A percentile compares a stretch with the other conserved stretches of the same genome.
phyloP scores from a whole-genome alignment of 1,284 basidiomycete genomes.

The Rhodotorula sp. region DNA sequence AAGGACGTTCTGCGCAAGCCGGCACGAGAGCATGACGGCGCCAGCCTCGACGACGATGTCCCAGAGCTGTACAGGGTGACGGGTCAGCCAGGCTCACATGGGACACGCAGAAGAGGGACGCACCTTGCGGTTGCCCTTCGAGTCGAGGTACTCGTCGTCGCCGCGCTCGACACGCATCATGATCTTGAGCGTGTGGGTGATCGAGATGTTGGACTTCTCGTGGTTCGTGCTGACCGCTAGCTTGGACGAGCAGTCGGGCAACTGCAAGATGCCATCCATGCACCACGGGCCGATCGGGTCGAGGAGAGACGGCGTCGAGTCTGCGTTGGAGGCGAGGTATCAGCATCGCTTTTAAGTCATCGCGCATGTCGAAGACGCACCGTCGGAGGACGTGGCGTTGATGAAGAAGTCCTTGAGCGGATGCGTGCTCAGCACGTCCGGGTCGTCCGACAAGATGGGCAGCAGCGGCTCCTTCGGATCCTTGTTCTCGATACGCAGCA shows the following conservation, averaged over 20 bases:
- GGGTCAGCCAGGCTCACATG: neutral
- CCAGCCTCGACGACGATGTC: conserved; percentile 89
- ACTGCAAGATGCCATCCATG: conserved; percentile 53
- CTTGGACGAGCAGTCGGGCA: conserved; percentile 55
- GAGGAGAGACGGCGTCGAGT: conserved; percentile 54
- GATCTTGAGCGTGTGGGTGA: conserved; percentile 79
- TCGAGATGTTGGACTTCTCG: conserved; percentile 72
- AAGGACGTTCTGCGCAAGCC: conserved; percentile 50
- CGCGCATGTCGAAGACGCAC: neutral
- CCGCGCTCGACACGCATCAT: conserved; percentile 81
- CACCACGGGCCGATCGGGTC: conserved; percentile 61
- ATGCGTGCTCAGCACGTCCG: conserved; percentile 41
- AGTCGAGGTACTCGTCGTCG: conserved; percentile 65
- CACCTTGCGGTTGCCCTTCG: conserved; percentile 68
- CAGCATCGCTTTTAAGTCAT: accelerated
- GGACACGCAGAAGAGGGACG: conserved; percentile 18
- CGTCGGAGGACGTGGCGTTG: conserved; percentile 43
- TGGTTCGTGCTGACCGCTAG: conserved; percentile 83
- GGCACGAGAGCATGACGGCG: conserved; percentile 73
- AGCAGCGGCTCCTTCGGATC: conserved; percentile 63
- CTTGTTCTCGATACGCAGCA: conserved; percentile 67
- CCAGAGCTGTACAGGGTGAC: conserved; percentile 48
- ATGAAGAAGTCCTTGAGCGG: conserved; percentile 45
- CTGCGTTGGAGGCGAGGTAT: neutral
- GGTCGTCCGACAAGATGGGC: conserved; percentile 62